Evolutionary conservation across 441 rosid genomes (phyloP).

Genomic region (Breynia disticha): DNA sequence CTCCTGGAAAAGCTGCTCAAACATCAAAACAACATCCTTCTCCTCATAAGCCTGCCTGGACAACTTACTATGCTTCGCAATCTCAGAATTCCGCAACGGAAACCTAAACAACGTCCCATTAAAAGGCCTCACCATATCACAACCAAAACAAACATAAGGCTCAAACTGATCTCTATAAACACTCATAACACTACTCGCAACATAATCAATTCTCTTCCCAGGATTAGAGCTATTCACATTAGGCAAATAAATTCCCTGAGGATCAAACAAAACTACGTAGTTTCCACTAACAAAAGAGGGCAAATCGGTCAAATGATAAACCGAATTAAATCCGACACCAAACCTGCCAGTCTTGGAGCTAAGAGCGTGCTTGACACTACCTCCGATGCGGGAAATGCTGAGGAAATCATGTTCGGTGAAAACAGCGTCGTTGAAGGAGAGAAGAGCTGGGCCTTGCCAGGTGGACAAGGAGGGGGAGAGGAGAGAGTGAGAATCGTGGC

Average conservation of each 20-base stretch:
- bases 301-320: conserved; percentile 93
- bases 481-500: conserved; percentile 48
- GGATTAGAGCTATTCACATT: conserved; percentile 87
- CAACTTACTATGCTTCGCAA: conserved; percentile 75
- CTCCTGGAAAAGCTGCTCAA: conserved; percentile 72
- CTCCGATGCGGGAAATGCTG: conserved; percentile 88
- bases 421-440: conserved; percentile 79
- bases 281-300: conserved; percentile 96
- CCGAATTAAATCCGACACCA: conserved; percentile 99
- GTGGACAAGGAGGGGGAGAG: conserved; percentile 57
- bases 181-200: conserved; percentile 59
- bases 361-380: conserved; percentile 73
- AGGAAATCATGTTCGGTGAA: conserved; percentile 91
- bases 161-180: conserved; percentile 68
- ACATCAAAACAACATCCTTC: conserved; percentile 59
- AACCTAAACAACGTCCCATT: conserved; percentile 84
- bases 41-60: conserved; percentile 82
- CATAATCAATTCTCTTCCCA: conserved; percentile 88
- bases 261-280: conserved; percentile 83
- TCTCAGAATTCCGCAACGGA: conserved; percentile 73
- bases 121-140: conserved; percentile 73
- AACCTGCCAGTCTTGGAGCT: conserved; percentile 93
- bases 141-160: conserved; percentile 85
- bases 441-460: conserved; percentile 87
- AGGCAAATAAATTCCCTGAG: conserved; percentile 82